These are phyloP conservation scores for Grammothele lineata DNA, from an alignment of 768 basidiomycete genomes.

Conservation along the genomic window DNA sequence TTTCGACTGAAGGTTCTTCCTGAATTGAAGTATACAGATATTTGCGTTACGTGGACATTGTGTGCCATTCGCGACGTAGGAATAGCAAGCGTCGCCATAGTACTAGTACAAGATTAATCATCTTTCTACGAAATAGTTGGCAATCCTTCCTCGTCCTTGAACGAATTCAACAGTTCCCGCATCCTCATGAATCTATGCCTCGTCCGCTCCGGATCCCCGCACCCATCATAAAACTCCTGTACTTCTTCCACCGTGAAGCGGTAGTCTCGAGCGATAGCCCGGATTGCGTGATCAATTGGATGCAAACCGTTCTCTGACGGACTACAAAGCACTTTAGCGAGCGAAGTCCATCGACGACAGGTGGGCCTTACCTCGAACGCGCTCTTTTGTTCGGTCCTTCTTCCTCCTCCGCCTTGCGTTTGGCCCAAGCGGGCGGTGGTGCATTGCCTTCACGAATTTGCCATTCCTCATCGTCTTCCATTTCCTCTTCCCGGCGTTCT, in stretches of 20 bases:
- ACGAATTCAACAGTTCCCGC: slow-evolving; percentile 39
- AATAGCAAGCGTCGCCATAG: no score
- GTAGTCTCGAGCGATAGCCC: slow-evolving; percentile 63
- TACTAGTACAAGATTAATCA: slow-evolving; percentile 6
- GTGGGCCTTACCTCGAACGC: slow-evolving; percentile 35
- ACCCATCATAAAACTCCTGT: slow-evolving; percentile 71
- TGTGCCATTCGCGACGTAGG: no score
- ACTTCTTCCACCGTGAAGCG: slow-evolving; percentile 76
- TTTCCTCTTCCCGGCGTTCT: slow-evolving; percentile 56
- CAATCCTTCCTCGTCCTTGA: slow-evolving; percentile 24
- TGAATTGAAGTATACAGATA: no score
- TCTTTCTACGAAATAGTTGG: no score
- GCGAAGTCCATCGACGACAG: no score
- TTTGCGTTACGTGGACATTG: no score
- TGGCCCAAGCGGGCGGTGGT: slow-evolving; percentile 67
- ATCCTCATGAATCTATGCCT: slow-evolving; percentile 62
- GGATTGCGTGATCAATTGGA: slow-evolving; percentile 61
- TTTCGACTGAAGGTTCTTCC: slow-evolving; percentile 35
- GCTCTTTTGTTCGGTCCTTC: slow-evolving; percentile 39
- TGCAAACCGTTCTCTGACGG: slow-evolving; percentile 34
- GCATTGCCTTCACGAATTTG: slow-evolving; percentile 53
- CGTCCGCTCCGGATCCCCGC: slow-evolving; percentile 67
- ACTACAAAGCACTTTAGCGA: slow-evolving; percentile 1
- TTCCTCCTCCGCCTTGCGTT: slow-evolving; percentile 45
- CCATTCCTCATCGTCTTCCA: slow-evolving; percentile 71